Conservation (phyloP, 192 early-diverging fungal species). For the Jimgerdemannia lactiflua region DNA sequence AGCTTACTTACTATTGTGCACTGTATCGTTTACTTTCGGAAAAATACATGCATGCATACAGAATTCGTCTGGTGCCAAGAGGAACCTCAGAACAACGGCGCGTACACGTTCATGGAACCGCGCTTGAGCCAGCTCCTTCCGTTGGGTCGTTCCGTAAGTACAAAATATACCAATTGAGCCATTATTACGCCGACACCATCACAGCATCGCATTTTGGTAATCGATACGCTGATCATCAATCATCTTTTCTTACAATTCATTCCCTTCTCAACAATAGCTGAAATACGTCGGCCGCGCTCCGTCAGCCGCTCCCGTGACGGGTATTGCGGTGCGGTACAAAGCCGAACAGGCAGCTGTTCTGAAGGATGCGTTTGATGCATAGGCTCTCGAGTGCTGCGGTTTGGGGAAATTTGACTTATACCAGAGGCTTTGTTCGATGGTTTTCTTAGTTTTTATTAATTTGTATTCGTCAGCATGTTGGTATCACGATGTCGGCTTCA, state of each 20-base stretch:
- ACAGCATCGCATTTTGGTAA: not conserved
- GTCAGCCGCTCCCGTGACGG: constrained; percentile 78
- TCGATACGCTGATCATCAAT: not conserved
- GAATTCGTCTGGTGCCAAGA: constrained; percentile 84
- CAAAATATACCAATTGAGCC: not conserved
- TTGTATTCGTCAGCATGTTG: too few species aligned
- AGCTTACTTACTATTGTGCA: too few species aligned
- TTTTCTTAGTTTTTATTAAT: too few species aligned
- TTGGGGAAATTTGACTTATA: too few species aligned
- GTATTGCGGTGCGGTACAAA: constrained; percentile 67
- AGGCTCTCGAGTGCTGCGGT: not conserved
- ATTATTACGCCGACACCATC: too few species aligned
- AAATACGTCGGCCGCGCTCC: constrained; percentile 72
- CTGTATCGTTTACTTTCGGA: constrained; percentile 28
- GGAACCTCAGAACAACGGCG: constrained; percentile 93
- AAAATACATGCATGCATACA: not conserved
- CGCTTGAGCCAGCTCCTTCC: constrained; percentile 78
- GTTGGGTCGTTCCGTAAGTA: constrained; percentile 24
- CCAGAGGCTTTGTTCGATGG: too few species aligned
- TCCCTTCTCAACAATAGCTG: constrained; percentile 26
- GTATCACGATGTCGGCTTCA: too few species aligned
- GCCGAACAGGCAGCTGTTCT: constrained; percentile 62
- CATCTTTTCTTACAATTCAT: not conserved
- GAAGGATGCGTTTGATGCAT: constrained; percentile 37
- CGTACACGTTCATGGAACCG: constrained; percentile 85